Conservation (phyloP, 2,329 filamentous ascomycete species). For the Exserohilum turcica region DNA sequence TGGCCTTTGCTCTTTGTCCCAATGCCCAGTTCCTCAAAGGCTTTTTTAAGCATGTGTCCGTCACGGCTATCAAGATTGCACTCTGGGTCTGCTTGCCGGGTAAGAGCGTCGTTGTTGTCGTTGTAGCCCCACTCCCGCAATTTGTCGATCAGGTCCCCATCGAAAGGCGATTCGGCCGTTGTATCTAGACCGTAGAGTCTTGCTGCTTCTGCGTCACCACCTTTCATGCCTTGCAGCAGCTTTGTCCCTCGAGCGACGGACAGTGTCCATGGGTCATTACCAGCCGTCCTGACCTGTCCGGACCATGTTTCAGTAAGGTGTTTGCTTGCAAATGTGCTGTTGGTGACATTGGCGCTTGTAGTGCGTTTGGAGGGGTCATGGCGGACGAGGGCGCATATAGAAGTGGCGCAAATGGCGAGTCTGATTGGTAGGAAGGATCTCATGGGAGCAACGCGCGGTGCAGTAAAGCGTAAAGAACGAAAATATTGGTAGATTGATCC, state of each 20-base stretch:
- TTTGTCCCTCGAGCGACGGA: slow-evolving; percentile 16
- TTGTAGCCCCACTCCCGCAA: slow-evolving; percentile 20
- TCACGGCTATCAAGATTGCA: slow-evolving; percentile 12
- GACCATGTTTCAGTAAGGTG: not conserved
- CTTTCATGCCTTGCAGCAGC: slow-evolving; percentile 18
- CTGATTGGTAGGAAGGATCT: not conserved
- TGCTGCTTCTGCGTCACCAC: slow-evolving; percentile 13
- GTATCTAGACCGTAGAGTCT: slow-evolving; percentile 8
- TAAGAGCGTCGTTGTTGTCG: slow-evolving; percentile 9
- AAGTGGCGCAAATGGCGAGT: not conserved
- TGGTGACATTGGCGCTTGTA: not conserved
- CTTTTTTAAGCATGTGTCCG: slow-evolving; percentile 10
- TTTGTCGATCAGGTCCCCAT: slow-evolving; percentile 11
- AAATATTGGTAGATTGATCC: not conserved
- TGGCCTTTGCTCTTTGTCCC: slow-evolving; percentile 10
- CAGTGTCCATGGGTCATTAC: slow-evolving; percentile 4
- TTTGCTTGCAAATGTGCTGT: not conserved
- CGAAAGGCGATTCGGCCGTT: slow-evolving; percentile 10
- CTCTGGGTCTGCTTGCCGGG: slow-evolving; percentile 6
- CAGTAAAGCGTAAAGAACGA: not conserved
- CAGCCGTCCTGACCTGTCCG: not conserved
- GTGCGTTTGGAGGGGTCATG: not conserved
- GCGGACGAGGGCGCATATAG: not conserved
- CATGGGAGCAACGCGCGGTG: not conserved
- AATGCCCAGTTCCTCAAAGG: slow-evolving; percentile 12